These are phyloP conservation scores for Phaeolepiota aurea DNA, from an alignment of 768 basidiomycete species.

Conservation along the genomic window DNA sequence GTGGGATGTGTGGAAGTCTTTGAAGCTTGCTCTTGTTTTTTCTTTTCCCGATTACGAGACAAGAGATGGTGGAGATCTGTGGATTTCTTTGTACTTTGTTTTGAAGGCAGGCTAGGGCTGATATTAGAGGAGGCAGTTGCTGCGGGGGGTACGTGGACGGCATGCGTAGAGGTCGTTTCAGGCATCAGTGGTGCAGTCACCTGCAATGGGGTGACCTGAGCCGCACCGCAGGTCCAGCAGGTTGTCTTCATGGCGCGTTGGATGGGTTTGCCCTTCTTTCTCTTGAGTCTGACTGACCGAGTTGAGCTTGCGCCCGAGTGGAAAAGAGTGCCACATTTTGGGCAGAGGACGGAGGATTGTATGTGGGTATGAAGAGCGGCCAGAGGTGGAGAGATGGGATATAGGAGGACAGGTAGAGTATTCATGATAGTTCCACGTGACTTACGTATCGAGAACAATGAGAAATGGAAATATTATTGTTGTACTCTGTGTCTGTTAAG, in stretches of 20 bases:
- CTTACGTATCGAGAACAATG: not conserved
- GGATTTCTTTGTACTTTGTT: constrained; percentile 43
- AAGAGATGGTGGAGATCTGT: constrained; percentile 56
- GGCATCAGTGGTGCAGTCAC: constrained; percentile 6
- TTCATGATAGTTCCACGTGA: constrained; percentile 9
- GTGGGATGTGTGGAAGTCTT: constrained; percentile 24
- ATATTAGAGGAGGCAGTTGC: constrained; percentile 7
- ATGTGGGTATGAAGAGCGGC: constrained; percentile 49
- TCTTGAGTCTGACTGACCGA: not conserved
- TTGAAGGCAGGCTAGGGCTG: constrained; percentile 11
- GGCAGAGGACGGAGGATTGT: constrained; percentile 28
- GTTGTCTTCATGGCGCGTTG: constrained; percentile 10
- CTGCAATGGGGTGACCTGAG: constrained; percentile 12
- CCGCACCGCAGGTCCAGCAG: constrained; percentile 22
- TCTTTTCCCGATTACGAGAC: constrained; percentile 47
- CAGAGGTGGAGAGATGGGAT: constrained; percentile 44
- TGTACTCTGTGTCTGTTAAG: not conserved
- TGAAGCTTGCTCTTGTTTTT: constrained; percentile 27
- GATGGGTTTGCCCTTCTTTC: not conserved
- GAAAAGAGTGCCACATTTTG: constrained; percentile 44
- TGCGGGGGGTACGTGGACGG: not conserved
- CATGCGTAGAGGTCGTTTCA: not conserved
- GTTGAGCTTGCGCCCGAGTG: constrained; percentile 26
- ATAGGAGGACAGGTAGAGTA: constrained; percentile 39
- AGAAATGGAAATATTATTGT: not conserved